phyloP scores from a whole-genome alignment of 257 asterid genomes.

The Solanum megistacrolobum region DNA sequence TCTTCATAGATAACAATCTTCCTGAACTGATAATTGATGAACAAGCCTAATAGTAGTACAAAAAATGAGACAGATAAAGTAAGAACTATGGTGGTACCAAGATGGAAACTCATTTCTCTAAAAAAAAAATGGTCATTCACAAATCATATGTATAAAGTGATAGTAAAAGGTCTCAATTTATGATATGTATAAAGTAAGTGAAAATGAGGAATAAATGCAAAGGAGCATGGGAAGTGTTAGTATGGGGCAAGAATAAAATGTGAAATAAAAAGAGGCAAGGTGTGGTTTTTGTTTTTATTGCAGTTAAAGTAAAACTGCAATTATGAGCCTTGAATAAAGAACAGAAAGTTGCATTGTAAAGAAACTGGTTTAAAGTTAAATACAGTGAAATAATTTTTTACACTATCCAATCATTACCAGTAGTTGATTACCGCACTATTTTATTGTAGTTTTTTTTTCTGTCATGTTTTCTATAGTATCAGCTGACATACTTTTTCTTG shows the following conservation, averaged over 20 bases:
- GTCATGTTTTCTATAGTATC: neutral
- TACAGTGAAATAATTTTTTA: neutral
- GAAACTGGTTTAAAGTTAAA: neutral
- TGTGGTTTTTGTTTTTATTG: neutral
- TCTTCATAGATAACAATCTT: conserved; percentile 43
- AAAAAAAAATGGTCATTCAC: conserved; percentile 6
- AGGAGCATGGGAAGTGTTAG: neutral
- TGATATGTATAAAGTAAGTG: neutral
- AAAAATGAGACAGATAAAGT: conserved; percentile 33
- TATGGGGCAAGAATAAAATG: neutral
- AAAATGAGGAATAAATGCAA: neutral
- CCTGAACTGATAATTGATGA: conserved; percentile 45
- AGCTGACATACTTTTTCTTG: fast-evolving
- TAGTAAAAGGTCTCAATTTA: neutral
- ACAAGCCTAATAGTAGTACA: conserved; percentile 31
- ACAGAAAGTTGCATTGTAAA: neutral
- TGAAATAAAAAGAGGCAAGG: neutral
- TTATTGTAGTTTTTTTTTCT: too few relatives aligned
- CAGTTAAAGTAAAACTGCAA: neutral
- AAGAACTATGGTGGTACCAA: conserved; percentile 39
- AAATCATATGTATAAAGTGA: neutral
- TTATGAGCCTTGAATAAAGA: neutral
- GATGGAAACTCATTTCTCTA: conserved; percentile 34
- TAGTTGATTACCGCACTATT: too few relatives aligned
- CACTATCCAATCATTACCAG: neutral